These are phyloP conservation scores for Podosphaera leucotricha DNA, from an alignment of 2,329 filamentous ascomycete species.

Conservation along the genomic window DNA sequence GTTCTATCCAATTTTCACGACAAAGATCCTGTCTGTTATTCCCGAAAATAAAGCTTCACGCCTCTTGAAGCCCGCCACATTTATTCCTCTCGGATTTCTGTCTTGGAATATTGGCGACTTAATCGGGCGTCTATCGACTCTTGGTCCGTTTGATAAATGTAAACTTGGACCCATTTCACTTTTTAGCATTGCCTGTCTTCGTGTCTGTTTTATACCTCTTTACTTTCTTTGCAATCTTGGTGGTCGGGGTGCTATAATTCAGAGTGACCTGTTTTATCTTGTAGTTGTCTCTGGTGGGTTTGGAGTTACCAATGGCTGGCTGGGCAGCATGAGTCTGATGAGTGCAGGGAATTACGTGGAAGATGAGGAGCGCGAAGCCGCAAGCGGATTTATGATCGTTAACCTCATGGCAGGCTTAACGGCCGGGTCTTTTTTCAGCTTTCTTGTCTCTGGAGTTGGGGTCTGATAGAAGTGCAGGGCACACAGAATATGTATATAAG, in stretches of 20 bases:
- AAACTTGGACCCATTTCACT: slow-evolving; percentile 37
- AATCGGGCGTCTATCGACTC: slow-evolving; percentile 46
- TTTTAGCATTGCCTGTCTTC: slow-evolving; percentile 40
- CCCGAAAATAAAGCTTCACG: slow-evolving; percentile 21
- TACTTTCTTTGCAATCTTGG: slow-evolving; percentile 80
- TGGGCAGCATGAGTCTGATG: slow-evolving; percentile 83
- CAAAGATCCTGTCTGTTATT: slow-evolving; percentile 32
- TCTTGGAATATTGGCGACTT: slow-evolving; percentile 88
- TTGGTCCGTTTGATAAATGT: slow-evolving; percentile 29
- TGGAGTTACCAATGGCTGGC: slow-evolving; percentile 66
- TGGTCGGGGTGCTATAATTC: slow-evolving; percentile 46
- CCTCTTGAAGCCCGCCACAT: slow-evolving; percentile 41
- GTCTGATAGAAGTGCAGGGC: too few relatives aligned
- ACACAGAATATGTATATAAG: too few relatives aligned
- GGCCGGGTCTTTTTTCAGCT: slow-evolving; percentile 73
- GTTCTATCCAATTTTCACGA: slow-evolving; percentile 86
- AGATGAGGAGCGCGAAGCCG: slow-evolving; percentile 61
- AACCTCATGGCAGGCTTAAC: slow-evolving; percentile 70
- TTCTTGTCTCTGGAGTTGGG: slow-evolving; percentile 30
- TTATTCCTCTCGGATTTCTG: slow-evolving; percentile 76
- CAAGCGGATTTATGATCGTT: slow-evolving; percentile 83
- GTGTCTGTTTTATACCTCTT: slow-evolving; percentile 53
- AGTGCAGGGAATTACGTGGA: slow-evolving; percentile 61
- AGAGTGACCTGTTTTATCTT: slow-evolving; percentile 75
- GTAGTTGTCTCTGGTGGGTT: slow-evolving; percentile 63